Evolutionary conservation across 1,284 basidiomycete species (phyloP), one percentile per base, ranked within the genome.

Genomic region (Fistulinella cinereoalba): DNA sequence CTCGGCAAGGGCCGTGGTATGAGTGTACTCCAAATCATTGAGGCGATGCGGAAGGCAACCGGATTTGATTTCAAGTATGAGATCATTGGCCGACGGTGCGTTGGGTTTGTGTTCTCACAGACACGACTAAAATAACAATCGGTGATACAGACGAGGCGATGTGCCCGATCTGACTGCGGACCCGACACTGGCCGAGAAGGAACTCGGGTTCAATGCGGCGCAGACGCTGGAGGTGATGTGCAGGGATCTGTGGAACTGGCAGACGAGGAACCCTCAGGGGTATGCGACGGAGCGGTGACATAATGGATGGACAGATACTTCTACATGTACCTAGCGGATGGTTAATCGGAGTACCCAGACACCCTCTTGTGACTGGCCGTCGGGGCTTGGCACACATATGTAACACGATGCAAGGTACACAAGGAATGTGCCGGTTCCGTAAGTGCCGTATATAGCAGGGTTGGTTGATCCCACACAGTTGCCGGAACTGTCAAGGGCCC

Each of bases 91-190:
- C 78, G 96, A 60, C 80, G 96, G 90, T 91, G 62, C 58, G 85
- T 72, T 19, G 28, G 18, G 25, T 13, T 7, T 25, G 29, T 37
- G 15, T 11, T 8, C 32, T 6, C 32, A 31, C 27, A 28, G 27
- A 13, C n/a, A n/a, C n/a, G n/a, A n/a, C n/a, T n/a, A n/a, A n/a
- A n/a, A n/a, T n/a, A n/a, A n/a, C n/a, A n/a, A n/a, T n/a, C n/a
- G n/a, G n/a, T n/a, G n/a, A n/a, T n/a, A n/a, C 60, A 92, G 93
- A 54, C 78, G 83, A 39, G 97, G 96, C 9, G 97, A 99, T 65
- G 97, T 99, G 0, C 96, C 97, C 0, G 94, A 98, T 66, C 77
- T 99, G 34, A 98, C 95, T 12, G 97, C 96, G 8, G 89, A 99
- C 68, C 96, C 97, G 1, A 58, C 85, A 3, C 77, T 97, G 22